Percentiles rank a stretch among this genome's conserved stretches.
These are phyloP conservation scores for Parasitella parasitica DNA, from an alignment of 371 early-diverging fungal genomes.

Conservation along the genomic window DNA sequence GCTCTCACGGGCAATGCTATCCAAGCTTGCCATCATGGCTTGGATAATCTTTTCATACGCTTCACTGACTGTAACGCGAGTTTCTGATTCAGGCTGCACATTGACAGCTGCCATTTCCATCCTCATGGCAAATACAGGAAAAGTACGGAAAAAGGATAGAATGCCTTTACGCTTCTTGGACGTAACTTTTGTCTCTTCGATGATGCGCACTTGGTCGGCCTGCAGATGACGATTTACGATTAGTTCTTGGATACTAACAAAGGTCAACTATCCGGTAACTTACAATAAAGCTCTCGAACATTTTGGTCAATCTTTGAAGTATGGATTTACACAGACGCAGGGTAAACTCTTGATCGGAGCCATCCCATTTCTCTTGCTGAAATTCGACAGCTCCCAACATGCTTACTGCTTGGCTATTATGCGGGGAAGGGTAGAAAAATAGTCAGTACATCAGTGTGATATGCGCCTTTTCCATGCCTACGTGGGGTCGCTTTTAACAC, in stretches of 20 bases:
- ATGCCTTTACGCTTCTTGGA: slow-evolving; percentile 88
- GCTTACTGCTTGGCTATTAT: slow-evolving; percentile 64
- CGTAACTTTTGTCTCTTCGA: slow-evolving; percentile 90
- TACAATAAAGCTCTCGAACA: slow-evolving; percentile 83
- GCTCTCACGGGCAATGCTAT: slow-evolving; percentile 77
- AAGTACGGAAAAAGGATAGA: slow-evolving; percentile 82
- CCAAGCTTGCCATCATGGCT: slow-evolving; percentile 87
- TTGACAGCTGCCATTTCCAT: slow-evolving; percentile 60
- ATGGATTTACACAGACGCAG: slow-evolving; percentile 67
- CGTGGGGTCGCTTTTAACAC: slow-evolving; percentile 76
- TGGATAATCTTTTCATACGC: slow-evolving; percentile 85
- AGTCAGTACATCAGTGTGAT: not conserved
- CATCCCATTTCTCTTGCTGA: slow-evolving; percentile 63
- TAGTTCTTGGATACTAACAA: too few species aligned
- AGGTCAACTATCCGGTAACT: not conserved
- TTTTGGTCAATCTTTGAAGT: slow-evolving; percentile 59
- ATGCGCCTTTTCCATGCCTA: slow-evolving; percentile 3
- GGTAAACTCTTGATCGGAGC: slow-evolving; percentile 65
- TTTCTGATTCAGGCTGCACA: slow-evolving; percentile 57
- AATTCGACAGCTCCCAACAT: slow-evolving; percentile 85
- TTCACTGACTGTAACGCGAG: slow-evolving; percentile 72
- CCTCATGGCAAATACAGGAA: slow-evolving; percentile 86
- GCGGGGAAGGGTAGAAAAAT: too few species aligned
- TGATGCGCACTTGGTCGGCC: slow-evolving; percentile 85
- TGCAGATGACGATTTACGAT: too few species aligned